Percentiles rank a stretch among this genome's conserved stretches.
These are phyloP conservation scores for Galeopsis tetrahit DNA, from an alignment of 257 asterid genomes.

Conservation along the genomic window DNA sequence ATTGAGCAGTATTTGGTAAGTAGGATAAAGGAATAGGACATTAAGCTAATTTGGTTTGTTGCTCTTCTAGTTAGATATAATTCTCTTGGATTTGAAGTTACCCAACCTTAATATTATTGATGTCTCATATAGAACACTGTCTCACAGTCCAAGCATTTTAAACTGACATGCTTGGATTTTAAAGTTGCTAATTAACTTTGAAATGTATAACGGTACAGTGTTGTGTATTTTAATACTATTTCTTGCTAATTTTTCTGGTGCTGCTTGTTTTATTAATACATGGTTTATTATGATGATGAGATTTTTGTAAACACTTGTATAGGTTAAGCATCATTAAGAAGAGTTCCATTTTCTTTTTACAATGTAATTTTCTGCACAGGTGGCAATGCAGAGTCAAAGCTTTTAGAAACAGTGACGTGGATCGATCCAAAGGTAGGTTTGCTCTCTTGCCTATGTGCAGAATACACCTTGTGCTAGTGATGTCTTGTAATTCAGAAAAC, in stretches of 20 bases:
- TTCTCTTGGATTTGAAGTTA: slow-evolving; percentile 6
- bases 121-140: not conserved
- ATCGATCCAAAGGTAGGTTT: slow-evolving; percentile 64
- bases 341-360: not conserved
- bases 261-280: slow-evolving; percentile 8
- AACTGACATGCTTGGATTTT: slow-evolving; percentile 16
- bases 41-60: slow-evolving; percentile 14
- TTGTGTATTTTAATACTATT: not conserved
- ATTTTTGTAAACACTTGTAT: slow-evolving; percentile 5
- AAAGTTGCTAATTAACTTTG: not conserved
- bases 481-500: slow-evolving; percentile 7
- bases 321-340: slow-evolving; percentile 24
- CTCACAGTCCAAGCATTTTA: not conserved
- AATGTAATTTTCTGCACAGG: slow-evolving; percentile 45
- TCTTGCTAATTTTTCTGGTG: slow-evolving; percentile 26
- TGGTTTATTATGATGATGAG: slow-evolving; percentile 15
- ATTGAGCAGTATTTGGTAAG: not conserved
- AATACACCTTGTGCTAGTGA: not conserved
- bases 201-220: not conserved
- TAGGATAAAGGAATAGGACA: not conserved
- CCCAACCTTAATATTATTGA: not conserved
- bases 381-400: slow-evolving; percentile 64
- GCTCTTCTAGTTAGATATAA: slow-evolving; percentile 7
- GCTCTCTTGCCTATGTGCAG: slow-evolving; percentile 21
- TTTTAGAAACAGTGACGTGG: slow-evolving; percentile 75